Evolutionary conservation across 1,284 basidiomycete genomes (phyloP).

Genomic region (Erythrobasidium hasegawianum): DNA sequence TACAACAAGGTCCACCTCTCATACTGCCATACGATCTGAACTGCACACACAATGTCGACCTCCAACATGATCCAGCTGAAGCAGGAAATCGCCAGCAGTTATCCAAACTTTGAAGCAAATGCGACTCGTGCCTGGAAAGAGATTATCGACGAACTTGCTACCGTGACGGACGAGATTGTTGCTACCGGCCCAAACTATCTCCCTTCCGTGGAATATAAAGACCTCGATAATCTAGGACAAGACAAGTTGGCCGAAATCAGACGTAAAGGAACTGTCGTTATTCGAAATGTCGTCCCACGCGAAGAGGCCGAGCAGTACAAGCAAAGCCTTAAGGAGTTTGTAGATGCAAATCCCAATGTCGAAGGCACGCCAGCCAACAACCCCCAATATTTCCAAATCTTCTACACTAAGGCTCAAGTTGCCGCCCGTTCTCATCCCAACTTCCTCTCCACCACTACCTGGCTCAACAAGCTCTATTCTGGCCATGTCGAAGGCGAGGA

Average conservation of each 20-base stretch:
- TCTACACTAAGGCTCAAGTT: conserved; percentile 62
- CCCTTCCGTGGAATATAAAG: too few relatives aligned
- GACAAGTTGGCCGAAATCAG: conserved; percentile 57
- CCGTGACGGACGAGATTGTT: too few relatives aligned
- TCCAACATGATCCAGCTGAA: too few relatives aligned
- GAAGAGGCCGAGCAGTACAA: conserved; percentile 65
- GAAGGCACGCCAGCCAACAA: conserved; percentile 65
- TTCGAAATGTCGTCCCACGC: conserved; percentile 60
- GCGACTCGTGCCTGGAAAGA: too few relatives aligned
- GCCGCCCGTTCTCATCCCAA: conserved; percentile 36
- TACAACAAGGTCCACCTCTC: too few relatives aligned
- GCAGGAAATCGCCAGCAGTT: too few relatives aligned
- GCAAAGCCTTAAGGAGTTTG: conserved; percentile 58
- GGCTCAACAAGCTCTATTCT: conserved; percentile 63
- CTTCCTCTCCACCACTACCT: conserved; percentile 46
- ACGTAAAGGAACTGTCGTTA: conserved; percentile 60
- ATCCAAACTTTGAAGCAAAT: too few relatives aligned
- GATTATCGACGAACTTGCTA: too few relatives aligned
- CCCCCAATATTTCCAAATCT: conserved; percentile 69
- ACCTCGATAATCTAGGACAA: not conserved
- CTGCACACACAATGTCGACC: too few relatives aligned
- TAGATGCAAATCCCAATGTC: conserved; percentile 56
- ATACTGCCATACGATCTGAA: too few relatives aligned
- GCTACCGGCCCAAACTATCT: too few relatives aligned
- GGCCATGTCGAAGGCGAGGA: conserved; percentile 43